Evolutionary conservation across 441 rosid genomes (phyloP).

Genomic region (Populus trichocarpa): DNA sequence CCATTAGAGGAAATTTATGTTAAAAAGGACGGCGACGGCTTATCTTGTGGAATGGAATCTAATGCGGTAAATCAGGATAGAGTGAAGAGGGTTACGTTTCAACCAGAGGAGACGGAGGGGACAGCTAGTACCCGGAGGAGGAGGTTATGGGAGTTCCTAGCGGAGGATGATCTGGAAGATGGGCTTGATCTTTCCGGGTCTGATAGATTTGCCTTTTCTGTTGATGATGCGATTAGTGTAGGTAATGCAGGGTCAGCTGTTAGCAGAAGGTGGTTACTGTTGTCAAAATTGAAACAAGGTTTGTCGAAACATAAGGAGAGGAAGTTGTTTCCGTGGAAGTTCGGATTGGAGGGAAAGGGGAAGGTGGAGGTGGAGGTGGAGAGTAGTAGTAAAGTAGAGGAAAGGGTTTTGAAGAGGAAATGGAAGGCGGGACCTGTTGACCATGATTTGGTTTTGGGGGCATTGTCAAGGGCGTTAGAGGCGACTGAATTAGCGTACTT

Average conservation of each 20-base stretch:
- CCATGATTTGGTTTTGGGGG: slow-evolving; percentile 73
- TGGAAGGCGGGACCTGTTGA: slow-evolving; percentile 79
- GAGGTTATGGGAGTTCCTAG: slow-evolving; percentile 81
- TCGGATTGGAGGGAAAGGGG: slow-evolving; percentile 60
- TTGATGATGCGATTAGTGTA: slow-evolving; percentile 74
- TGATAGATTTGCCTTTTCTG: slow-evolving; percentile 83
- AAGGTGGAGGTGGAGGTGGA: slow-evolving; percentile 28
- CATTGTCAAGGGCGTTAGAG: slow-evolving; percentile 81
- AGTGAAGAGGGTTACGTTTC: slow-evolving; percentile 52
- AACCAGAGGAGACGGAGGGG: slow-evolving; percentile 44
- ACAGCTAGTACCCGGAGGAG: slow-evolving; percentile 31
- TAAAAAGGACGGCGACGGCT: background rate
- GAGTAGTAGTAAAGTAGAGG: slow-evolving; percentile 44
- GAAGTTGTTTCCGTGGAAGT: slow-evolving; percentile 71
- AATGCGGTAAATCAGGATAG: slow-evolving; percentile 26
- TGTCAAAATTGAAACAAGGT: slow-evolving; percentile 83
- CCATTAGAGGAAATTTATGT: slow-evolving; percentile 15
- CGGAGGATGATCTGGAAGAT: slow-evolving; percentile 75
- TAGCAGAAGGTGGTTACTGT: slow-evolving; percentile 72
- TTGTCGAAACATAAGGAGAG: slow-evolving; percentile 61
- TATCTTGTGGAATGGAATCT: background rate
- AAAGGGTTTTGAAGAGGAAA: slow-evolving; percentile 47
- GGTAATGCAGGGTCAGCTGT: slow-evolving; percentile 60
- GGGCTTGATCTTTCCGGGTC: slow-evolving; percentile 96
- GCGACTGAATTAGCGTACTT: slow-evolving; percentile 71